Percentiles rank a stretch among this genome's conserved stretches.
These are phyloP conservation scores for Dipsacomyces acuminosporus DNA, from an alignment of 371 early-diverging fungal species.

Conservation along the genomic window DNA sequence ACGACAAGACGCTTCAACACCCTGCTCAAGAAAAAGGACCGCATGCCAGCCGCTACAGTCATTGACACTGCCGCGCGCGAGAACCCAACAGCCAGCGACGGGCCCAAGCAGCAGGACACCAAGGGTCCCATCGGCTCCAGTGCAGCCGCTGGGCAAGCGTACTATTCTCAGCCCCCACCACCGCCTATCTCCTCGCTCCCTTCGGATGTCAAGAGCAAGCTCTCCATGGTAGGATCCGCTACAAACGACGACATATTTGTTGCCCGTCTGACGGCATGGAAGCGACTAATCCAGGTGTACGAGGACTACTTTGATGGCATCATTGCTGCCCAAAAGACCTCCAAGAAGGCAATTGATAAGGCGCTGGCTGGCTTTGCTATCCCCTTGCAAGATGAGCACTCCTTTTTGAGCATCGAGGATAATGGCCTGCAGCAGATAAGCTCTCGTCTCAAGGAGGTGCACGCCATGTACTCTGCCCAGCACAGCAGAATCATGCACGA, in stretches of 20 bases:
- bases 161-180: constrained; percentile 1
- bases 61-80: constrained; percentile 11
- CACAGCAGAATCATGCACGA: constrained; percentile 15
- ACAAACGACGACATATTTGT: constrained; percentile 31
- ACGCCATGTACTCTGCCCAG: constrained; percentile 26
- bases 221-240: constrained; percentile 24
- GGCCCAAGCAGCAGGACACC: not conserved
- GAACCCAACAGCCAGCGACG: not conserved
- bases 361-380: constrained; percentile 18
- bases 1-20: constrained; percentile 23
- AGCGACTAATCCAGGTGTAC: constrained; percentile 22
- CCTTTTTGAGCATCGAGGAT: constrained; percentile 28
- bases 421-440: constrained; percentile 25
- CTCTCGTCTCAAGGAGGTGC: constrained; percentile 18
- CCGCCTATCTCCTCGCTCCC: constrained; percentile 17
- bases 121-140: not conserved
- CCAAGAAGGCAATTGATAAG: constrained; percentile 28
- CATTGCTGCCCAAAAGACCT: constrained; percentile 13
- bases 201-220: constrained; percentile 22
- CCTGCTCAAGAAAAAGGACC: constrained; percentile 12
- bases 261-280: constrained; percentile 30
- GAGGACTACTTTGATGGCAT: constrained; percentile 18
- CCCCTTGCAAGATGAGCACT: constrained; percentile 25
- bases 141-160: no score
- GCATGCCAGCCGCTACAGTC: constrained; percentile 20